phyloP scores from a whole-genome alignment of 2,329 filamentous ascomycete species.

The Penicillium frequentans region DNA sequence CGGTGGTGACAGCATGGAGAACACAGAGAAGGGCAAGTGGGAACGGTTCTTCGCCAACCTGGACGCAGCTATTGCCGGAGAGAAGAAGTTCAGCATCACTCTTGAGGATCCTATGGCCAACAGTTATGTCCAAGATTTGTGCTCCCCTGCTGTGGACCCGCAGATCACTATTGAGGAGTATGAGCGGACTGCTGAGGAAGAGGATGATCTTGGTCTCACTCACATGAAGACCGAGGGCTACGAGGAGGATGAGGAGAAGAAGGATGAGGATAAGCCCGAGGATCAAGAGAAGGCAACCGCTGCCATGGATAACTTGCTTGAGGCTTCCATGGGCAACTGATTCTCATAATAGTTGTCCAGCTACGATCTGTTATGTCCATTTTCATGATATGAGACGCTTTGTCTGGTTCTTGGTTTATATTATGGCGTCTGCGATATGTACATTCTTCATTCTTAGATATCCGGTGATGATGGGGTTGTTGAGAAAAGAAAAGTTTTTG shows the following conservation, averaged over 20 bases:
- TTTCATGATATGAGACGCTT: conserved; percentile 23
- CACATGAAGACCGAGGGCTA: conserved; percentile 96
- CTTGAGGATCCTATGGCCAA: conserved; percentile 86
- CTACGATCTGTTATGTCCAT: conserved; percentile 15
- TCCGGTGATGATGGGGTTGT: conserved; percentile 17
- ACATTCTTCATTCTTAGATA: conserved; percentile 25
- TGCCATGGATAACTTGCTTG: conserved; percentile 2
- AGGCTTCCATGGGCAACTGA: conserved; percentile 1
- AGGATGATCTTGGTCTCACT: conserved; percentile 84
- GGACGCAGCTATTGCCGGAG: conserved; percentile 74
- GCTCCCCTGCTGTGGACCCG: conserved; percentile 75
- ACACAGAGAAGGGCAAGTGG: conserved; percentile 71
- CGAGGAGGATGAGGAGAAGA: conserved; percentile 50
- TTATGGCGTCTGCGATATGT: conserved; percentile 25
- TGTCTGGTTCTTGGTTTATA: conserved; percentile 15
- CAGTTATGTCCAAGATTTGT: conserved; percentile 89
- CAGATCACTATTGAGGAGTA: conserved; percentile 83
- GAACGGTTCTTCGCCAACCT: conserved; percentile 75
- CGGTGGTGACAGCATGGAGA: conserved; percentile 76
- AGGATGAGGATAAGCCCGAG: conserved; percentile 37
- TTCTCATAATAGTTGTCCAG: conserved; percentile 4
- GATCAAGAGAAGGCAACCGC: conserved; percentile 22
- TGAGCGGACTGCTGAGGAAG: conserved; percentile 82
- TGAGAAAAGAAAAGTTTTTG: conserved; percentile 11
- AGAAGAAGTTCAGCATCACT: conserved; percentile 77